Base-by-base conservation (phyloP, 805 yeast species). In the Cyberlindnera euphorbiiphila region DNA sequence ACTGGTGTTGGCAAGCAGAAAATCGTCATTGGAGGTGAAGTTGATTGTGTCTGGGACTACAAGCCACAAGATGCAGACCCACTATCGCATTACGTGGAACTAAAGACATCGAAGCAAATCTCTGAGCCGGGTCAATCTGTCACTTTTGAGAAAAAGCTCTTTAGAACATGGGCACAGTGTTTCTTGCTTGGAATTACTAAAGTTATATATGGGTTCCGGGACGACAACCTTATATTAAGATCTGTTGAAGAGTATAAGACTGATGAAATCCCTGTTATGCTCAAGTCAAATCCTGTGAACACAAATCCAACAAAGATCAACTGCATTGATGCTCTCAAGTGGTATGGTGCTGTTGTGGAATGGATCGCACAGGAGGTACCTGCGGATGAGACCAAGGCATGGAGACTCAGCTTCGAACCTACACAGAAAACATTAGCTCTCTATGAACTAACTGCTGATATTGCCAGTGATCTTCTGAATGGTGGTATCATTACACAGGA, bases 151-250 rank as follows among this genome's bases (percentile, higher is more conserved):
- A 71, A 69, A 37, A 88, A 87, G 60, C 64, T 93, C 30, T 76
- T 82, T 56, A 74, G 68, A 43, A 72, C 94, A 0, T 93, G 99
- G 99, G 86, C 95, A 3, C 98, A 88, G 64, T 83, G 95, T 45
- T 93, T 88, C 59, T 65, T 93, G 16, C 68, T 86, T 30, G 98
- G 98, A 4, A 73, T 93, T 15, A 79, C 83, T n/a, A 74, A 74
- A 41, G 71, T 91, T 5, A 72, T 85, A 4, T 85, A 85, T 55
- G 99, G 97, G 0, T 93, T 84, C 60, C 72, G 96, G 49, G 94
- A 87, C 56, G 83, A 83, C 13, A 62, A 76, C 23, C 68, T 82
- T 29, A 59, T 72, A n/a, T 62, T 91, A 38, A 66, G 72, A 45
- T 62, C 81, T 4, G 77, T 85, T 2, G 98, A 93, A 60, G 78